Evolutionary conservation across 345 rosid genomes (phyloP).

Genomic region (Lumnitzera racemosa): DNA sequence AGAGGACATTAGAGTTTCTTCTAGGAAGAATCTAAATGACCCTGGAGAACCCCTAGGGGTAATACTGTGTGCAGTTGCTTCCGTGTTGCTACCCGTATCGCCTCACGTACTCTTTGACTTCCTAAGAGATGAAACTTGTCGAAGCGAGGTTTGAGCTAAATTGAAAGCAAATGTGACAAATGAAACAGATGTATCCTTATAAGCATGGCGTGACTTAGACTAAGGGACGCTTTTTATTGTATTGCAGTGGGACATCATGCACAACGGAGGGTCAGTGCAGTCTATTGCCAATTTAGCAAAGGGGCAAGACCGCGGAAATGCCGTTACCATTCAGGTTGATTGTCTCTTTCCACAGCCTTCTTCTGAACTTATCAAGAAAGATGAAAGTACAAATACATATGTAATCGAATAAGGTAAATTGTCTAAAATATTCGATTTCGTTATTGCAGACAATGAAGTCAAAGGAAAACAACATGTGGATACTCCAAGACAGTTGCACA

Average conservation of each 20-base stretch:
- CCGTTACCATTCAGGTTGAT: constrained; percentile 71
- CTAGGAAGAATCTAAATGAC: constrained; percentile 87
- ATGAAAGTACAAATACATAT: too few relatives aligned
- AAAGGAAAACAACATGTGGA: constrained; percentile 64
- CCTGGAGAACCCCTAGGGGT: constrained; percentile 92
- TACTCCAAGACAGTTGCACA: constrained; percentile 81
- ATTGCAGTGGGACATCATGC: constrained; percentile 83
- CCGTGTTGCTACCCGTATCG: constrained; percentile 77
- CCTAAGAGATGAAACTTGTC: constrained; percentile 75
- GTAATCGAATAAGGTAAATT: too few relatives aligned
- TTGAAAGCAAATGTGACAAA: not conserved
- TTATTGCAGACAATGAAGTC: constrained; percentile 61
- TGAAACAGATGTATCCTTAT: not conserved
- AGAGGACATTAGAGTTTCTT: constrained; percentile 79
- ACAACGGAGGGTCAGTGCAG: constrained; percentile 58
- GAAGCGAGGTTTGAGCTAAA: constrained; percentile 52
- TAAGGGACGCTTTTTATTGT: constrained; percentile 1
- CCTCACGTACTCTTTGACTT: constrained; percentile 69
- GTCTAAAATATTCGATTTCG: not conserved
- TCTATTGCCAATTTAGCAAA: constrained; percentile 73
- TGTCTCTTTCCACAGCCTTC: not conserved
- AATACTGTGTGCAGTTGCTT: constrained; percentile 82
- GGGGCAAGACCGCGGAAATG: constrained; percentile 93
- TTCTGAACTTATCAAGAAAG: not conserved
- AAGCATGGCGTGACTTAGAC: not conserved